Evolutionary conservation across 805 yeast genomes (phyloP).

Genomic region (Blastobotrys terrestris): DNA sequence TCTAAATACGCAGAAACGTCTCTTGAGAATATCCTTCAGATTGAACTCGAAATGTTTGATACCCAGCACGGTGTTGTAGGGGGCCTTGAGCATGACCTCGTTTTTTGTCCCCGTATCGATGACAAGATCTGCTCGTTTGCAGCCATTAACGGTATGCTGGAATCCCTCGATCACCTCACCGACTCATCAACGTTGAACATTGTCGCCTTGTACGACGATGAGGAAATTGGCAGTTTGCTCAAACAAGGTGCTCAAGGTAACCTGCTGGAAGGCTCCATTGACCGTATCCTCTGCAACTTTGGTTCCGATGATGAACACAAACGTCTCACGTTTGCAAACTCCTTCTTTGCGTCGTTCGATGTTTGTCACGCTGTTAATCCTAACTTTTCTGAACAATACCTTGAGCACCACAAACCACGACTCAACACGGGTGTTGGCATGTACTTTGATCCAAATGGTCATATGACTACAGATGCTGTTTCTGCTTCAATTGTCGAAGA

Average conservation of each 20-base stretch:
- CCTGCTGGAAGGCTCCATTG: slow-evolving; percentile 52
- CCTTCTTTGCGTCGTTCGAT: slow-evolving; percentile 73
- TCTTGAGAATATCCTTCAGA: slow-evolving; percentile 55
- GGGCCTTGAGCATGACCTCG: slow-evolving; percentile 65
- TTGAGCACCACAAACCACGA: slow-evolving; percentile 68
- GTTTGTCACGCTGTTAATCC: slow-evolving; percentile 79
- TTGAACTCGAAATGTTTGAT: slow-evolving; percentile 73
- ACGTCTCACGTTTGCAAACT: slow-evolving; percentile 50
- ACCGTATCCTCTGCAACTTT: slow-evolving; percentile 34
- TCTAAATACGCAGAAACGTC: slow-evolving; percentile 51
- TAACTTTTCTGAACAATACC: slow-evolving; percentile 53
- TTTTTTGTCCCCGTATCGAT: slow-evolving; percentile 76
- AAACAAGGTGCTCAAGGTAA: slow-evolving; percentile 80
- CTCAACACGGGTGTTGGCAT: slow-evolving; percentile 71
- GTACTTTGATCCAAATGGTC: slow-evolving; percentile 68
- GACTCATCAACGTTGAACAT: slow-evolving; percentile 34
- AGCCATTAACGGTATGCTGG: slow-evolving; percentile 56
- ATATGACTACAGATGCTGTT: slow-evolving; percentile 73
- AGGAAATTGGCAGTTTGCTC: slow-evolving; percentile 72
- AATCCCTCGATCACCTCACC: slow-evolving; percentile 33
- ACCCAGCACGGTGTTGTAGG: slow-evolving; percentile 72
- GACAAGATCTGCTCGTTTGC: slow-evolving; percentile 76
- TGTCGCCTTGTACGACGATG: slow-evolving; percentile 69
- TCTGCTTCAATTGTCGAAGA: slow-evolving; percentile 67
- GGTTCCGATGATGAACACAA: slow-evolving; percentile 29